A percentile compares a stretch with the other conserved stretches of the same genome.
phyloP scores from a whole-genome alignment of 179 eudicot genomes.

The Silene noctiflora region DNA sequence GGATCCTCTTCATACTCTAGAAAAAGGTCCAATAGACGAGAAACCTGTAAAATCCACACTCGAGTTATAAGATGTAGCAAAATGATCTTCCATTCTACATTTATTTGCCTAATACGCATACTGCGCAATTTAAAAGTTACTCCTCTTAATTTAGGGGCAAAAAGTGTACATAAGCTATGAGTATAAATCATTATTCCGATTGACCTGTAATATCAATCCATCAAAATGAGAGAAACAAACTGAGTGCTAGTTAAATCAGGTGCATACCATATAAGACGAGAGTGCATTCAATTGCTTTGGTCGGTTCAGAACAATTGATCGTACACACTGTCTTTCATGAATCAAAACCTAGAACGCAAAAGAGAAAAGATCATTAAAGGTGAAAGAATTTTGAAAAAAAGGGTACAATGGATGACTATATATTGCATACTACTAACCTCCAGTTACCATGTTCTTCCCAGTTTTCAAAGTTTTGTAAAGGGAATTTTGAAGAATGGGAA shows the following conservation, averaged over 20 bases:
- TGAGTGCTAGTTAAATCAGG: background rate
- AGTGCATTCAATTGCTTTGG: constrained; percentile 87
- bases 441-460: no score
- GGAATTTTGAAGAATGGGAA: no score
- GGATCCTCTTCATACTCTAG: constrained; percentile 61
- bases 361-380: constrained; percentile 7
- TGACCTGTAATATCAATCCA: background rate
- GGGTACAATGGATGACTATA: background rate
- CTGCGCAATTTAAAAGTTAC: background rate
- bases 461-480: no score
- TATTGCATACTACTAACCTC: background rate
- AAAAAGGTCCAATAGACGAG: constrained; percentile 66
- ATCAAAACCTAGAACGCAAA: constrained; percentile 56
- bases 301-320: constrained; percentile 53
- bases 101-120: background rate
- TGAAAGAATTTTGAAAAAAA: background rate
- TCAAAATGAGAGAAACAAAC: background rate
- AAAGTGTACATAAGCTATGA: background rate
- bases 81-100: background rate
- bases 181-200: background rate
- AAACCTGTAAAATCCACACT: constrained; percentile 37
- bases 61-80: background rate
- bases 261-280: constrained; percentile 59
- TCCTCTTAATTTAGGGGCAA: background rate
- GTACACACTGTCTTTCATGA: constrained; percentile 39